These are phyloP conservation scores for Fusarium liriodendri DNA, from an alignment of 2,329 filamentous ascomycete species.

Conservation along the genomic window DNA sequence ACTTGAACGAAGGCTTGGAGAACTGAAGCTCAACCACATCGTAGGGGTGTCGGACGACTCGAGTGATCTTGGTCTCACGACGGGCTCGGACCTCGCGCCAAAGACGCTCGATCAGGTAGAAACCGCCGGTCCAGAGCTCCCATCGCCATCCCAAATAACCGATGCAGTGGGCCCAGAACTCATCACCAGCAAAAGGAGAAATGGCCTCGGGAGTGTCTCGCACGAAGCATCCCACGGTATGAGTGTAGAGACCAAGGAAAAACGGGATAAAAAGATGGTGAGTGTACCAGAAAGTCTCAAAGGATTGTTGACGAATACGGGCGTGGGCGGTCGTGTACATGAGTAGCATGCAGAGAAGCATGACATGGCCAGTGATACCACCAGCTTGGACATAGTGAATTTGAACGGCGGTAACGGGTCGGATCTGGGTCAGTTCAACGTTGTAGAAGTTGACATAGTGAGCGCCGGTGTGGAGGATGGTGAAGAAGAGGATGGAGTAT, in stretches of 20 bases:
- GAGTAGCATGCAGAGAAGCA: slow-evolving; percentile 98
- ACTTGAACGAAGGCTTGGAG: slow-evolving; percentile 93
- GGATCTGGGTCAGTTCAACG: slow-evolving; percentile 86
- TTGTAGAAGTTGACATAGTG: slow-evolving; percentile 99
- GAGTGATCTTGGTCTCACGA: slow-evolving; percentile 87
- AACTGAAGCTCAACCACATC: slow-evolving; percentile 99
- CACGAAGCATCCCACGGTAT: slow-evolving; percentile 96
- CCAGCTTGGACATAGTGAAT: slow-evolving; percentile 93
- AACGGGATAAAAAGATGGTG: slow-evolving; percentile 99
- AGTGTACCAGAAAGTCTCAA: slow-evolving; percentile 99
- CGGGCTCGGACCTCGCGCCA: slow-evolving; percentile 91
- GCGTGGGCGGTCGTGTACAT: slow-evolving; percentile 97
- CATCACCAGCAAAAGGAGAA: slow-evolving; percentile 85
- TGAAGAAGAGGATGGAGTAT: slow-evolving; percentile 88
- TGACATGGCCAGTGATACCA: slow-evolving; percentile 95
- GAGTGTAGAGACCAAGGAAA: slow-evolving; percentile 91
- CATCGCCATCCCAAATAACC: slow-evolving; percentile 98
- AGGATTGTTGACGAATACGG: slow-evolving; percentile 95
- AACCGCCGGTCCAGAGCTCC: slow-evolving; percentile 86
- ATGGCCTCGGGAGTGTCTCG: slow-evolving; percentile 78
- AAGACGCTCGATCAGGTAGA: slow-evolving; percentile 89
- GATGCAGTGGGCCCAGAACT: slow-evolving; percentile 92
- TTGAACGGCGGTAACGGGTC: slow-evolving; percentile 82
- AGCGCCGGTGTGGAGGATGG: slow-evolving; percentile 77
- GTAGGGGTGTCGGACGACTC: slow-evolving; percentile 95